Percentiles rank a stretch among this genome's conserved stretches.
Evolutionary conservation across 805 yeast genomes (phyloP).

Genomic region (Diddensiella caesifluorescens): DNA sequence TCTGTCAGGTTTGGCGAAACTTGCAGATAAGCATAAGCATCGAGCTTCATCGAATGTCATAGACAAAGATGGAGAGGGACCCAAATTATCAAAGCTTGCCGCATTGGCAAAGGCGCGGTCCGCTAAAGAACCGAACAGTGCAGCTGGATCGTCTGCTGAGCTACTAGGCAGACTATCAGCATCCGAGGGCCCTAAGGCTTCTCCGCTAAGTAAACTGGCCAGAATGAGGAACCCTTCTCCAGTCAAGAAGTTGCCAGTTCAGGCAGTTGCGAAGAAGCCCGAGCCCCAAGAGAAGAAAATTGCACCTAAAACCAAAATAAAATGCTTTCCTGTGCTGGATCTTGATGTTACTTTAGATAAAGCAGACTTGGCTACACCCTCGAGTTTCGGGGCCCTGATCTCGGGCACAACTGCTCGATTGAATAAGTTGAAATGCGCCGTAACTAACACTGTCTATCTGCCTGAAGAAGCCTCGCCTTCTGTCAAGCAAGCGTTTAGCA

Average conservation of each 20-base stretch:
- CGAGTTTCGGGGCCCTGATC: slow-evolving; percentile 14
- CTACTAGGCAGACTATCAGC: slow-evolving; percentile 2
- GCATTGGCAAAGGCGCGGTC: slow-evolving; percentile 44
- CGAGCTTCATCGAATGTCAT: background rate
- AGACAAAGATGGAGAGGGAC: slow-evolving; percentile 2
- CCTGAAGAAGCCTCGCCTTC: slow-evolving; percentile 35
- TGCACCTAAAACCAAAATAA: background rate
- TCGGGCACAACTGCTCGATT: slow-evolving; percentile 9
- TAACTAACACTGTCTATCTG: slow-evolving; percentile 37
- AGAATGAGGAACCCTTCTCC: background rate
- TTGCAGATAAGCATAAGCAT: slow-evolving; percentile 1
- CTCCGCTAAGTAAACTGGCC: background rate
- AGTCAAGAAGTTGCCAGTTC: no score
- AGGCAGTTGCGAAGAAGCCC: background rate
- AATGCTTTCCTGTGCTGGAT: background rate
- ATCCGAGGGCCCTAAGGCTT: background rate
- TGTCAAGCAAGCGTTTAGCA: slow-evolving; percentile 49
- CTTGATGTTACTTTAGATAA: slow-evolving; percentile 1
- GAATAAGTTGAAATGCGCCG: background rate
- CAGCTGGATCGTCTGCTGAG: slow-evolving; percentile 6
- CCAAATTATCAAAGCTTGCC: slow-evolving; percentile 40
- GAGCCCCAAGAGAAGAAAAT: background rate
- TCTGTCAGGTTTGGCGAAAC: slow-evolving; percentile 12
- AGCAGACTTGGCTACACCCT: slow-evolving; percentile 8
- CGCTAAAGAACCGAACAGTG: slow-evolving; percentile 10